Evolutionary conservation across 2,329 filamentous ascomycete species (phyloP), one percentile per base, ranked within the genome.

Genomic region (Nemania diffusa): DNA sequence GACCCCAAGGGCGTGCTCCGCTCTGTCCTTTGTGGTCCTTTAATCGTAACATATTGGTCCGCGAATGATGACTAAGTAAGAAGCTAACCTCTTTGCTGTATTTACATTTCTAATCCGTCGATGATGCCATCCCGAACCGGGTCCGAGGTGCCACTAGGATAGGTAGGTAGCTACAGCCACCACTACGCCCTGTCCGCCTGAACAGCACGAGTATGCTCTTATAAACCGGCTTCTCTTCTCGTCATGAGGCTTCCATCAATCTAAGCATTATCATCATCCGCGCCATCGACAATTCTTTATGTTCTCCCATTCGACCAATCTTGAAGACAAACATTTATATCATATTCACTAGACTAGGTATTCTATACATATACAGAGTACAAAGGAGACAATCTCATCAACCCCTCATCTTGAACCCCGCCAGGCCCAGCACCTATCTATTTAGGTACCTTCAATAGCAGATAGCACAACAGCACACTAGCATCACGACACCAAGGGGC

Each of bases 91-190:
- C 44, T 15, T 5, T 24, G 17, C n/a, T 34, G 32, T 11, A 20
- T 52, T 20, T 32, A 44, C n/a, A 67, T 69, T 69, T 66, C 20
- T 66, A 66, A 69, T 64, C 8, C 17, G 15, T 37, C 52, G 52
- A 65, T 65, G 62, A 68, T 68, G 62, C 62, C 66, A 68, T 68
- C 52, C 34, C 57, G 37, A 40, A 40, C 50, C 32, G 8, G 53
- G 20, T 13, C 57, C 17, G n/a, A 48, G 27, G 48, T 26, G 40
- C 53, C n/a, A 26, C 34, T 59, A 13, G 42, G 26, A 46, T 15
- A 37, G 34, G 34, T 37, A 15, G 34, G 34, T 22, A 62, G 26
- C 48, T 64, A 8, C 34, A 48, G 17, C 52, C 17, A 55, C 61
- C 24, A 55, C 56, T 56, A 32, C 57, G 62, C 44, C 62, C 42